Evolutionary conservation across 1,284 basidiomycete genomes (phyloP).

Genomic region (Naganishia sp.): DNA sequence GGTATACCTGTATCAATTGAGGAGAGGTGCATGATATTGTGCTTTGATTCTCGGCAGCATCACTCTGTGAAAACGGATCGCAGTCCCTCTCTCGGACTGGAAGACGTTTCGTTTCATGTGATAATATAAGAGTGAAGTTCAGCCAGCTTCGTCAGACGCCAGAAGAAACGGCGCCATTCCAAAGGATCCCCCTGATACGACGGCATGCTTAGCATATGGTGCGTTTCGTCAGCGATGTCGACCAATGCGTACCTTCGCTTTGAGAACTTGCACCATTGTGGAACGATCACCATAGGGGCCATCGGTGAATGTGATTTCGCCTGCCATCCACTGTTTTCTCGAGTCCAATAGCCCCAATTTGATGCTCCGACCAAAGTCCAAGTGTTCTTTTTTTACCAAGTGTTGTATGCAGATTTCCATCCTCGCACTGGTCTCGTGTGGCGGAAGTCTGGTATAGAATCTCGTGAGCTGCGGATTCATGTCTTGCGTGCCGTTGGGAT

Average conservation of each 20-base stretch:
- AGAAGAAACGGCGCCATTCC: conserved; percentile 51
- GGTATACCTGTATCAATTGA: background rate
- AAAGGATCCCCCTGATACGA: conserved; percentile 44
- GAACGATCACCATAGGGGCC: conserved; percentile 20
- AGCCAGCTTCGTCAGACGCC: conserved; percentile 28
- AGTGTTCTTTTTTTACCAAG: background rate
- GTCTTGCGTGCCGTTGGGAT: conserved; percentile 19
- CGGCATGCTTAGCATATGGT: background rate
- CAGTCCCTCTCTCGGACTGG: background rate
- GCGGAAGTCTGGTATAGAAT: conserved; percentile 29
- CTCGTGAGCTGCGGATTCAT: conserved; percentile 23
- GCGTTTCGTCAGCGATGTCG: no score
- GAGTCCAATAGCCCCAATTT: conserved; percentile 33
- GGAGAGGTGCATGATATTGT: no score
- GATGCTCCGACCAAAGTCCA: conserved; percentile 32
- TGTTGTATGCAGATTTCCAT: conserved; percentile 13
- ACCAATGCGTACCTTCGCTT: conserved; percentile 38
- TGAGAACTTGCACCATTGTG: conserved; percentile 42
- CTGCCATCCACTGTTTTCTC: conserved; percentile 35
- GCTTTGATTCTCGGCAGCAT: no score
- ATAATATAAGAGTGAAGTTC: conserved; percentile 23
- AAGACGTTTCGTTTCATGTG: conserved; percentile 1
- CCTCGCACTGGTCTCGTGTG: conserved; percentile 17
- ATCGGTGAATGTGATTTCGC: conserved; percentile 29
- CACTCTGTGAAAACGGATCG: no score